Percentiles rank a stretch among this genome's conserved stretches.
Evolutionary conservation across 2,329 filamentous ascomycete genomes (phyloP).

Genomic region (Scedosporium minutisporum): DNA sequence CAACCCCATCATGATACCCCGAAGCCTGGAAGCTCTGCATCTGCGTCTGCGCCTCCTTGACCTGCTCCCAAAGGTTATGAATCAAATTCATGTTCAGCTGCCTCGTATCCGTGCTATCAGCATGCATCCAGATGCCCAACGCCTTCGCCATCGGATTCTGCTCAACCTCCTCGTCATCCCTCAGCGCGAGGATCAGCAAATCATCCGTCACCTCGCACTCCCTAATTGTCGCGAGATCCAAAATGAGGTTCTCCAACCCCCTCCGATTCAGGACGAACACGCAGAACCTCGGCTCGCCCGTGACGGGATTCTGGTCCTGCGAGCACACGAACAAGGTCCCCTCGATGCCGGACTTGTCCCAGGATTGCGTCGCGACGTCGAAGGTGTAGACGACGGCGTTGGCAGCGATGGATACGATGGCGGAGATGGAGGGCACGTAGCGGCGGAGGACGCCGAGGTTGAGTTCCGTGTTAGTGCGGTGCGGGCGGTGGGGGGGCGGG

Average conservation of each 20-base stretch:
- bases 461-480: conserved; percentile 71
- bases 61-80: conserved; percentile 28
- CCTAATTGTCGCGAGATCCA: conserved; percentile 50
- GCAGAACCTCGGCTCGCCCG: conserved; percentile 34
- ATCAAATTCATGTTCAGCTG: conserved; percentile 31
- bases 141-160: conserved; percentile 24
- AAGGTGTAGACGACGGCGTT: conserved; percentile 84
- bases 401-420: conserved; percentile 70
- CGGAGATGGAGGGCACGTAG: conserved; percentile 64
- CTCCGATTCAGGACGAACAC: conserved; percentile 67
- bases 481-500: conserved; percentile 35
- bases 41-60: conserved; percentile 12
- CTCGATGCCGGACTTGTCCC: conserved; percentile 81
- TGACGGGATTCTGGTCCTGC: conserved; percentile 32
- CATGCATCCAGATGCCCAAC: conserved; percentile 47
- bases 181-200: conserved; percentile 39
- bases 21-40: background rate
- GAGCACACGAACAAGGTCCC: conserved; percentile 84
- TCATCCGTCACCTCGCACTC: conserved; percentile 55
- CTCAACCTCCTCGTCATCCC: conserved; percentile 17
- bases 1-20: background rate
- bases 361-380: conserved; percentile 50
- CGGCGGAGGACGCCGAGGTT: conserved; percentile 78
- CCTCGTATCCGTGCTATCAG: conserved; percentile 35
- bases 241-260: conserved; percentile 59